Conservation (phyloP, 768 basidiomycete genomes). For the Austroboletus festivus region DNA sequence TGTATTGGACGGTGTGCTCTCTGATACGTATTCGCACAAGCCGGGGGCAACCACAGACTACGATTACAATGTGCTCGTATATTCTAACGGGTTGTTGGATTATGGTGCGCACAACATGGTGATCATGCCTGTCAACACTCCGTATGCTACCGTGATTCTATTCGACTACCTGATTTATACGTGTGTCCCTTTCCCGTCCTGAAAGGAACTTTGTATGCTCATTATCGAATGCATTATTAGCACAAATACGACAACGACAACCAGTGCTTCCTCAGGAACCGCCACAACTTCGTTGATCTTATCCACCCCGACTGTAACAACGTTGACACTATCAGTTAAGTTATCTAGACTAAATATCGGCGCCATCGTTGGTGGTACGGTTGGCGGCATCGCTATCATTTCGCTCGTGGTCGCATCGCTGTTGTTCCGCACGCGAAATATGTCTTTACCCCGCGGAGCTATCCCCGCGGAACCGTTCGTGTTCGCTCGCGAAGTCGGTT, state of each 20-base stretch:
- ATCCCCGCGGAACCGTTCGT: constrained; percentile 8
- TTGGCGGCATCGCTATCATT: constrained; percentile 2
- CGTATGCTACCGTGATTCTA: constrained; percentile 3
- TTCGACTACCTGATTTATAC: constrained; percentile 21
- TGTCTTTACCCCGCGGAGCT: not conserved
- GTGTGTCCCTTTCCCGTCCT: constrained; percentile 4
- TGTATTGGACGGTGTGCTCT: constrained; percentile 7
- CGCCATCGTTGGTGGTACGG: not conserved
- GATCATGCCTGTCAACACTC: constrained; percentile 3
- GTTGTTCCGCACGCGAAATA: constrained; percentile 4
- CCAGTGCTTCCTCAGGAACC: not conserved
- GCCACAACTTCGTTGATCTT: not conserved
- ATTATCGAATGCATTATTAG: too few species aligned
- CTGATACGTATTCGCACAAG: too few species aligned
- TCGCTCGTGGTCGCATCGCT: not conserved
- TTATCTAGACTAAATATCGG: not conserved
- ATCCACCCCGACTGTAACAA: too few species aligned
- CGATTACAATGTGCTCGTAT: constrained; percentile 16
- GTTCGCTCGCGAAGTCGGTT: not conserved
- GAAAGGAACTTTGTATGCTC: too few species aligned
- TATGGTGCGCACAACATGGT: constrained; percentile 7
- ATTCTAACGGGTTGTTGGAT: constrained; percentile 4
- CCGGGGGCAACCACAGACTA: not conserved
- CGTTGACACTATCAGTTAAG: not conserved
- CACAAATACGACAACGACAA: not conserved